Percentiles rank a stretch among this genome's conserved stretches.
phyloP scores from a whole-genome alignment of 768 basidiomycete species.

The Trametes maxima region DNA sequence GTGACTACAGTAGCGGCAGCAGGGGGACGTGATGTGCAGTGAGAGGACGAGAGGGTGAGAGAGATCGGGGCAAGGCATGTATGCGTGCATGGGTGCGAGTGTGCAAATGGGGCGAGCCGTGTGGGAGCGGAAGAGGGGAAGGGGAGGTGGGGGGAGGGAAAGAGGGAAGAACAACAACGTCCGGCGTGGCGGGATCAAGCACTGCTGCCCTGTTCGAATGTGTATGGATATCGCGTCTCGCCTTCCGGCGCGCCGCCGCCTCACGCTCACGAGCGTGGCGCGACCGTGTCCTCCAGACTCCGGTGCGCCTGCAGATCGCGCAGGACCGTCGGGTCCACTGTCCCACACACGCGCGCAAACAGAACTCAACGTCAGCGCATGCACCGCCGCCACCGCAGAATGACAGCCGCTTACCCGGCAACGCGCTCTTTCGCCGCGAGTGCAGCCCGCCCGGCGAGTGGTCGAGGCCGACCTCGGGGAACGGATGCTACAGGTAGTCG shows the following conservation, averaged over 20 bases:
- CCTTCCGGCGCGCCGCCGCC: neutral
- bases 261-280: constrained; percentile 9
- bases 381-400: constrained; percentile 10
- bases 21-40: constrained; percentile 8
- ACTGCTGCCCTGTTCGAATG: constrained; percentile 21
- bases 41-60: constrained; percentile 8
- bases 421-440: constrained; percentile 89
- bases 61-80: constrained; percentile 1
- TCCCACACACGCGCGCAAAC: constrained; percentile 15
- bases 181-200: constrained; percentile 21
- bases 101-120: neutral
- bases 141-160: neutral
- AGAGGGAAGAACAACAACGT: constrained; percentile 16
- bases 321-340: constrained; percentile 87
- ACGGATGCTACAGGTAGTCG: constrained; percentile 51
- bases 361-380: neutral
- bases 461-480: constrained; percentile 69
- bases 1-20: constrained; percentile 12
- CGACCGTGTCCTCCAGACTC: constrained; percentile 61
- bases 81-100: constrained; percentile 14
- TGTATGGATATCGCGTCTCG: constrained; percentile 15
- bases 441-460: constrained; percentile 70
- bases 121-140: neutral
- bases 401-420: constrained; percentile 20
- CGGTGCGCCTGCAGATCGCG: constrained; percentile 87